Evolutionary conservation across 2,329 filamentous ascomycete genomes (phyloP), one percentile per base, ranked within the genome.

Genomic region (Alternaria ventricosa): DNA sequence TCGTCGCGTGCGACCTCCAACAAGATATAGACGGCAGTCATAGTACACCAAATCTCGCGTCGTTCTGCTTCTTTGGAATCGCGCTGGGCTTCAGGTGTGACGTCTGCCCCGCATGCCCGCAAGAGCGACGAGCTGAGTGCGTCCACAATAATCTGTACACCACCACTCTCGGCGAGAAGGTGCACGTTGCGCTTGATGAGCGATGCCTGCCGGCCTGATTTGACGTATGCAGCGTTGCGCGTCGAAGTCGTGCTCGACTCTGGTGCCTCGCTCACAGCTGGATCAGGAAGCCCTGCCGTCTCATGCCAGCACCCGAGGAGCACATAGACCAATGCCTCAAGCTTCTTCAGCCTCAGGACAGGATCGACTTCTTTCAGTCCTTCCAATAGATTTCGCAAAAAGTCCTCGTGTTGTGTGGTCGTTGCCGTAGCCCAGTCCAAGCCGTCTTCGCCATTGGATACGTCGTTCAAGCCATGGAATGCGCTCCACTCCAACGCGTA

Each of bases 401-500:
- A 93, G 41, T 81, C 81, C 61, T 82, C 79, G 63, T 86, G 84
- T 55, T 84, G 83, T 63, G 88, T 85, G 25, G 87, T 81, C 22
- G 87, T 85, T 5, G 87, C 88, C 44, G 89, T 87, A 57, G 89
- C 84, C 93, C 94, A 97, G 36, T 88, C 83, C 45, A 82, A 76
- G 30, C 83, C 81, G 46, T 82, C 80, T 15, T 83, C 77, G 55
- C 83, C 78, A 36, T 81, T 72, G 61, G 60, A 75, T 50, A 68
- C 75, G 72, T 75, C 62, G 77, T 79, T 71, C 71, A 86, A 82
- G 15, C 73, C 76, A 50, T 74, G 66, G 58, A 71, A 79, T 8
- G 63, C 58, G 57, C 69, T 78, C 92, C 92, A 97, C 75, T 90
- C 87, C 76, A 88, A 87, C 67, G 94, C 88, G 75, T 97, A 98